These are phyloP conservation scores for Moringa oleifera DNA, from an alignment of 345 rosid genomes.

Conservation along the genomic window DNA sequence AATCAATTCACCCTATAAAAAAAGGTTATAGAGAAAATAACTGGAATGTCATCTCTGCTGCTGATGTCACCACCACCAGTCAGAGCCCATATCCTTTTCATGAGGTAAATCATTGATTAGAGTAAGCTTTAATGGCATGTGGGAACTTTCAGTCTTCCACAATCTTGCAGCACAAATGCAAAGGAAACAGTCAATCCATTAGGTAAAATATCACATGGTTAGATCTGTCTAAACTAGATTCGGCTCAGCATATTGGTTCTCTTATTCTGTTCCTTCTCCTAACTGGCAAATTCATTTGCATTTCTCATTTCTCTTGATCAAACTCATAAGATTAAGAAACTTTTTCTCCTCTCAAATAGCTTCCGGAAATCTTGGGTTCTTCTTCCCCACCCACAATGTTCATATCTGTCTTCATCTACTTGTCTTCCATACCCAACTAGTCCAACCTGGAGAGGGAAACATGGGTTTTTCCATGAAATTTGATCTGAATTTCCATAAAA, in stretches of 20 bases:
- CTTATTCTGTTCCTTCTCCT: neutral
- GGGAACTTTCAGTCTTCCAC: neutral
- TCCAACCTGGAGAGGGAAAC: neutral
- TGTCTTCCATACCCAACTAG: conserved; percentile 8
- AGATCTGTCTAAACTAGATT: conserved; percentile 18
- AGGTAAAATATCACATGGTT: conserved; percentile 16
- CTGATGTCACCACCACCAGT: too few species aligned
- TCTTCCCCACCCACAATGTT: conserved; percentile 16
- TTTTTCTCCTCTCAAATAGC: neutral
- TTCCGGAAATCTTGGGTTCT: conserved; percentile 25
- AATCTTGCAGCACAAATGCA: too few species aligned
- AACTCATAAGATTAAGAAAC: too few species aligned
- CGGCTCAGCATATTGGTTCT: conserved; percentile 2
- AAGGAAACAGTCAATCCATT: too few species aligned
- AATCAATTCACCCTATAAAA: too few species aligned
- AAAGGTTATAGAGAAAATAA: too few species aligned
- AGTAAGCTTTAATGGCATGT: too few species aligned
- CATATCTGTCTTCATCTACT: conserved; percentile 24
- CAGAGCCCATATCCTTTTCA: too few species aligned
- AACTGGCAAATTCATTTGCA: neutral
- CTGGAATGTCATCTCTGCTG: too few species aligned
- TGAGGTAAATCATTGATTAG: too few species aligned
- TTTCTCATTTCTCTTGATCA: conserved; percentile 1
- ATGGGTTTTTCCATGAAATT: conserved; percentile 4
- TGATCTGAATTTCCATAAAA: conserved; percentile 5